These are phyloP conservation scores for Candida stauntonica DNA, from an alignment of 805 yeast species.

Conservation along the genomic window DNA sequence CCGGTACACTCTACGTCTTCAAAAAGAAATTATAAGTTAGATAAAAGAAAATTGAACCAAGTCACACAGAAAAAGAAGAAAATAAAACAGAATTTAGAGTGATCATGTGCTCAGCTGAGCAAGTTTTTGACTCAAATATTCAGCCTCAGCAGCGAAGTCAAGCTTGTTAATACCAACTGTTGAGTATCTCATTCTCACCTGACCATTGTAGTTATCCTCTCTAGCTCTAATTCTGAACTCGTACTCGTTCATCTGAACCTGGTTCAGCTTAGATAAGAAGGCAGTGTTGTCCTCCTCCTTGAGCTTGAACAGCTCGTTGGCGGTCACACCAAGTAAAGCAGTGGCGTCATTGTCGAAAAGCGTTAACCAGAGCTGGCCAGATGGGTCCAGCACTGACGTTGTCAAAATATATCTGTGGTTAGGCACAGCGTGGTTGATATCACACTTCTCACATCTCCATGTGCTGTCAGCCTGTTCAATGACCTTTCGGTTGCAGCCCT, in stretches of 20 bases:
- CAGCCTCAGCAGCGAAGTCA: slow-evolving; percentile 58
- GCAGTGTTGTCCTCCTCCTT: slow-evolving; percentile 43
- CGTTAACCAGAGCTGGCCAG: slow-evolving; percentile 84
- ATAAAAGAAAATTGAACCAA: too few relatives aligned
- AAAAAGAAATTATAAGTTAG: too few relatives aligned
- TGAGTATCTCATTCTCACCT: slow-evolving; percentile 69
- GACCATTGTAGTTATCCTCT: slow-evolving; percentile 80
- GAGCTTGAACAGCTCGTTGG: slow-evolving; percentile 51
- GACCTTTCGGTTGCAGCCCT: slow-evolving; percentile 81
- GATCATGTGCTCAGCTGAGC: slow-evolving; percentile 17
- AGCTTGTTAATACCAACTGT: slow-evolving; percentile 50
- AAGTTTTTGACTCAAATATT: slow-evolving; percentile 41
- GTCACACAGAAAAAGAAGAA: background rate
- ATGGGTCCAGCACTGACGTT: slow-evolving; percentile 69
- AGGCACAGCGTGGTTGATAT: slow-evolving; percentile 63
- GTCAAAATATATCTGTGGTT: slow-evolving; percentile 75
- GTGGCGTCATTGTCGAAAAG: slow-evolving; percentile 83
- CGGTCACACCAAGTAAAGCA: slow-evolving; percentile 56
- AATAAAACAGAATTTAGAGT: background rate
- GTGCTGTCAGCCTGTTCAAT: slow-evolving; percentile 65
- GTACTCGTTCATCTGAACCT: slow-evolving; percentile 61
- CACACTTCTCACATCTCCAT: slow-evolving; percentile 95
- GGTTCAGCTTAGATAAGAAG: slow-evolving; percentile 41
- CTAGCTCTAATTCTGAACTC: slow-evolving; percentile 76
- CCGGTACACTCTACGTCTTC: too few relatives aligned